These are phyloP conservation scores for Lentinula aciculospora DNA, from an alignment of 768 basidiomycete species.

Conservation along the genomic window DNA sequence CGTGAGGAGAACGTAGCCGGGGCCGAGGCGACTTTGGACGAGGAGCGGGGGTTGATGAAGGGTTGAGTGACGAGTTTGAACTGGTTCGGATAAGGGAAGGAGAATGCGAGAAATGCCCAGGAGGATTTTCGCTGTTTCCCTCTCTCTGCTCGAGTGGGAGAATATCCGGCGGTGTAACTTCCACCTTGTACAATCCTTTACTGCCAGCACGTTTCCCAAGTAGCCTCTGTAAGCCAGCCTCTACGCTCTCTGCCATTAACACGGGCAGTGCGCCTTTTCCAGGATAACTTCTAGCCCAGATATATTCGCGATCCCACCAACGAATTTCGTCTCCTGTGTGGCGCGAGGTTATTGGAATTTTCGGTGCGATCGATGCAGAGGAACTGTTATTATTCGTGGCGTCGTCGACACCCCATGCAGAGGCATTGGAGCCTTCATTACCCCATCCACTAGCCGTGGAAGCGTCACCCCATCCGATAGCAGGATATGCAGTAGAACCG, in stretches of 20 bases:
- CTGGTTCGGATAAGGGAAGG: slow-evolving; percentile 14
- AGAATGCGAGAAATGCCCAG: slow-evolving; percentile 1
- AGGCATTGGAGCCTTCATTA: background rate
- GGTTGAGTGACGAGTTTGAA: slow-evolving; percentile 17
- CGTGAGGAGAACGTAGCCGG: slow-evolving; percentile 18
- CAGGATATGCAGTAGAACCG: background rate
- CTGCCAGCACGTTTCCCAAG: slow-evolving; percentile 23
- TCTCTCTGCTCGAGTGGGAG: slow-evolving; percentile 13
- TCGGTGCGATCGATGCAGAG: background rate
- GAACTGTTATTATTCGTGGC: background rate
- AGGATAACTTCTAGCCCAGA: background rate
- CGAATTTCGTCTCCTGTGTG: background rate
- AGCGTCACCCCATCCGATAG: background rate
- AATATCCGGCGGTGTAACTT: slow-evolving; percentile 40
- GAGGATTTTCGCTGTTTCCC: background rate
- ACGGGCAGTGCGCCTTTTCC: background rate
- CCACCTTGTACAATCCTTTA: slow-evolving; percentile 67
- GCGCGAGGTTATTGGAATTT: background rate
- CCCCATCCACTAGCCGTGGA: background rate
- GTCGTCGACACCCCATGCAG: background rate
- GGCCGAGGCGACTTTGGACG: slow-evolving; percentile 9
- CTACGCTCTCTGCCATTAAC: slow-evolving; percentile 54
- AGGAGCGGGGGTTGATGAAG: slow-evolving; percentile 12
- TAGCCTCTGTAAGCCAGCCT: background rate
- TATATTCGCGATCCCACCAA: background rate